These are phyloP conservation scores for Moesziomyces parantarcticus DNA, from an alignment of 1,284 basidiomycete species.

Conservation along the genomic window DNA sequence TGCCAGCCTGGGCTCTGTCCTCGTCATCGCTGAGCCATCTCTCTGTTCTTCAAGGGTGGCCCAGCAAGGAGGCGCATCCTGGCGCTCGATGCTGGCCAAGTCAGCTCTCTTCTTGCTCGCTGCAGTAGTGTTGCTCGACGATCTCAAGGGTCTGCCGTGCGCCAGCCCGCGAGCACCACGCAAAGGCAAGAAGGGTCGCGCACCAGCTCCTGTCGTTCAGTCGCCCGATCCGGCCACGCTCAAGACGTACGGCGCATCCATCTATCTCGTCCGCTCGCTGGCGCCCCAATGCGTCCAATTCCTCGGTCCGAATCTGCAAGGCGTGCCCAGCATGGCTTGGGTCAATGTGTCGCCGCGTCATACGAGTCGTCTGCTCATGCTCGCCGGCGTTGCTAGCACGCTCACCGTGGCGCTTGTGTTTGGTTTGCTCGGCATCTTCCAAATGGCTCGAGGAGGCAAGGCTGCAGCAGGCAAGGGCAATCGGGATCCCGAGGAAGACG, in stretches of 20 bases:
- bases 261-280: slow-evolving; percentile 24
- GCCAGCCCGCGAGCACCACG: too few species aligned
- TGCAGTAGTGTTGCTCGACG: too few species aligned
- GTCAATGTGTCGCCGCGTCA: slow-evolving; percentile 1
- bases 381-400: background rate
- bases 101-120: too few species aligned
- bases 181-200: too few species aligned
- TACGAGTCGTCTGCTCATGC: slow-evolving; percentile 3
- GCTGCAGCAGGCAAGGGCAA: background rate
- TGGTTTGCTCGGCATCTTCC: slow-evolving; percentile 6
- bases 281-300: slow-evolving; percentile 13
- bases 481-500: too few species aligned
- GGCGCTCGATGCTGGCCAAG: slow-evolving; percentile 1
- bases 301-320: background rate
- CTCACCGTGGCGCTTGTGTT: slow-evolving; percentile 5
- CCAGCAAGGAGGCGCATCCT: background rate
- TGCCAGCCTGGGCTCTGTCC: background rate
- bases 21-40: slow-evolving; percentile 11
- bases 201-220: too few species aligned
- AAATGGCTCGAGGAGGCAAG: background rate
- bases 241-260: slow-evolving; percentile 11
- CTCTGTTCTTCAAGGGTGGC: background rate
- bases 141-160: too few species aligned
- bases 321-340: slow-evolving; percentile 12
- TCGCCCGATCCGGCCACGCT: too few species aligned